These are phyloP conservation scores for Lactuca saligna DNA, from an alignment of 129 eudicot genomes.

Conservation along the genomic window DNA sequence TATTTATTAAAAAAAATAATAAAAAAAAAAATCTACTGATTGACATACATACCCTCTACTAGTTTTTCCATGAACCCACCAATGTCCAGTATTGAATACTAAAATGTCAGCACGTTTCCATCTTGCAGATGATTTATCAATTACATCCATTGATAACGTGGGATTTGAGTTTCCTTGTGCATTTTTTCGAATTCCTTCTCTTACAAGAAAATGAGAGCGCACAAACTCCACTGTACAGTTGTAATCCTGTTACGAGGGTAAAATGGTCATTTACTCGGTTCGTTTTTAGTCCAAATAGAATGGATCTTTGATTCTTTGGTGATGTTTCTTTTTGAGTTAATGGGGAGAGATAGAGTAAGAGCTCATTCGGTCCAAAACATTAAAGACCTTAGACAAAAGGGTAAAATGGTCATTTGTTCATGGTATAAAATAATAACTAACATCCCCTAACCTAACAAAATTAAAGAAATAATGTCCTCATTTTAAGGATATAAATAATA, in stretches of 20 bases:
- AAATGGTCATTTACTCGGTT: too few relatives aligned
- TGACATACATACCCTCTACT: slow-evolving; percentile 68
- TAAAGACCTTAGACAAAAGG: too few relatives aligned
- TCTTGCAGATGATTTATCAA: slow-evolving; percentile 65
- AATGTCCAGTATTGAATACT: slow-evolving; percentile 90
- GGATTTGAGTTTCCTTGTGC: slow-evolving; percentile 79
- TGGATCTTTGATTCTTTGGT: too few relatives aligned
- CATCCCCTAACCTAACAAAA: background rate
- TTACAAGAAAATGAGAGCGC: slow-evolving; percentile 86
- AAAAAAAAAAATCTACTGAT: too few relatives aligned
- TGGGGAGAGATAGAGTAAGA: too few relatives aligned
- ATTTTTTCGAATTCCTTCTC: slow-evolving; percentile 68
- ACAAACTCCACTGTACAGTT: slow-evolving; percentile 85
- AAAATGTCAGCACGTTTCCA: slow-evolving; percentile 92
- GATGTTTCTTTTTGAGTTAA: too few relatives aligned
- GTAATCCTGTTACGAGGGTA: slow-evolving; percentile 52
- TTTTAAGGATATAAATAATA: background rate
- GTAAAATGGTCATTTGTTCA: too few relatives aligned
- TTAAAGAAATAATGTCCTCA: background rate
- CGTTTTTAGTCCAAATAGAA: too few relatives aligned
- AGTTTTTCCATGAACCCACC: slow-evolving; percentile 99
- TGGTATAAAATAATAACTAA: background rate
- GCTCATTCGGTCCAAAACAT: too few relatives aligned
- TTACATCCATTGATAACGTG: slow-evolving; percentile 70
- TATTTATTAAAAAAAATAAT: too few relatives aligned